phyloP scores from a whole-genome alignment of 306 rosid species.

The Ammopiptanthus mongolicus region DNA sequence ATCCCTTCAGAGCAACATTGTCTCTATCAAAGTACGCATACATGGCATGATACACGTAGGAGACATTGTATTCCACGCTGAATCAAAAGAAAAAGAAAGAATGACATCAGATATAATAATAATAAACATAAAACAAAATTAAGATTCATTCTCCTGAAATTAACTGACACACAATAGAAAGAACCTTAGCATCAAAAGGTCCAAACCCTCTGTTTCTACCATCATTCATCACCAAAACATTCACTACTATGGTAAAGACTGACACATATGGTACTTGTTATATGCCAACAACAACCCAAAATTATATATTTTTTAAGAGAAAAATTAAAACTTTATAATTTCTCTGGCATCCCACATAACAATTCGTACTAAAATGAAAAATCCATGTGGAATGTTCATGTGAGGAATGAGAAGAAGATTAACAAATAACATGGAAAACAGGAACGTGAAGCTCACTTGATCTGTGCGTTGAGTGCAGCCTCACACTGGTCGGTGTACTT shows the following conservation, averaged over 20 bases:
- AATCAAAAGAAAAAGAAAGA: not conserved
- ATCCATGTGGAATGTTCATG: not conserved
- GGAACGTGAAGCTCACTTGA: conserved; percentile 31
- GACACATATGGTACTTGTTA: not conserved
- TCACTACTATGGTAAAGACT: not conserved
- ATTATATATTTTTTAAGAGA: not conserved
- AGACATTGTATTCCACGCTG: conserved; percentile 39
- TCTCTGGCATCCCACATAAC: not conserved
- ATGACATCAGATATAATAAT: not conserved
- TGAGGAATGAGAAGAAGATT: not conserved
- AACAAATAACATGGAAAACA: not conserved
- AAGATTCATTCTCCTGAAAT: not conserved
- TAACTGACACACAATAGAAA: too few species aligned
- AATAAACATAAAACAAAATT: not conserved
- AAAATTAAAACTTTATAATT: not conserved
- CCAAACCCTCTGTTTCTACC: not conserved
- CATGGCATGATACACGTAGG: conserved; percentile 40
- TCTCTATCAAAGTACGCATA: conserved; percentile 43
- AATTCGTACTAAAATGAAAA: not conserved
- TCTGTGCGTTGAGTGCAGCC: conserved; percentile 40
- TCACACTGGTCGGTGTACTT: conserved; percentile 15
- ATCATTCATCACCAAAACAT: not conserved
- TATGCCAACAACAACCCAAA: not conserved
- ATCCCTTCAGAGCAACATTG: conserved; percentile 41
- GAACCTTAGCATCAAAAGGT: too few species aligned